Percentiles rank a stretch among this genome's conserved stretches.
phyloP scores from a whole-genome alignment of 768 basidiomycete species.

The Leccinum barrowsii region DNA sequence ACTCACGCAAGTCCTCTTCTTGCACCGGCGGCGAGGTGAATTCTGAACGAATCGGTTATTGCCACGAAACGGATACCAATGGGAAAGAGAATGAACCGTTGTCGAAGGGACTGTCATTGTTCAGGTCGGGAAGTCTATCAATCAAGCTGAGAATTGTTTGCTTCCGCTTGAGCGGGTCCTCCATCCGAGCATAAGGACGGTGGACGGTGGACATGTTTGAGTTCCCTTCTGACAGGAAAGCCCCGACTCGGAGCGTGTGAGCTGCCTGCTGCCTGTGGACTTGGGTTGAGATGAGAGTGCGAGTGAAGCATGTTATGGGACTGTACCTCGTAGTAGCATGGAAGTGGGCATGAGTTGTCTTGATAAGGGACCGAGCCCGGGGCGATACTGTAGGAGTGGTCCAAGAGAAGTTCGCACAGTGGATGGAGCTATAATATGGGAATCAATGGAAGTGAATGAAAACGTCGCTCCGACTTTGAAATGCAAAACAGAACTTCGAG shows the following conservation, averaged over 20 bases:
- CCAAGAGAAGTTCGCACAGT: conserved; percentile 11
- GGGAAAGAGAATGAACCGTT: conserved; percentile 27
- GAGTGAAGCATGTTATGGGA: conserved; percentile 23
- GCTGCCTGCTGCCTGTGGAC: conserved; percentile 15
- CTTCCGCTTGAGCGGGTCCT: conserved; percentile 37
- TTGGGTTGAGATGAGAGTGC: conserved; percentile 25
- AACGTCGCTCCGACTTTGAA: conserved; percentile 30
- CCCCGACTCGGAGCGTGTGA: conserved; percentile 17
- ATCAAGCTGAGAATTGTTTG: conserved; percentile 46
- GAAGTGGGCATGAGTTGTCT: conserved; percentile 3
- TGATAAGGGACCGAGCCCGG: conserved; percentile 25
- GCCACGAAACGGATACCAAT: neutral
- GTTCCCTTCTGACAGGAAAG: conserved; percentile 23
- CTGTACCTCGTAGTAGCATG: conserved; percentile 32
- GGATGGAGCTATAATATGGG: conserved; percentile 28
- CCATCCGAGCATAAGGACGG: conserved; percentile 28
- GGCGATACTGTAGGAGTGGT: conserved; percentile 18
- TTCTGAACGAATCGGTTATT: conserved; percentile 15
- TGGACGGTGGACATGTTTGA: conserved; percentile 22
- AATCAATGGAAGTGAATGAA: conserved; percentile 27
- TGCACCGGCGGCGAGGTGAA: conserved; percentile 30
- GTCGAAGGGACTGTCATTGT: conserved; percentile 35
- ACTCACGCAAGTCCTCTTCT: conserved; percentile 44
- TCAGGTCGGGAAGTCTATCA: conserved; percentile 44
- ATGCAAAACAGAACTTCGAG: conserved; percentile 27